Evolutionary conservation across 352 stramenopile genomes (phyloP).

Genomic region (Albugo laibachii): DNA sequence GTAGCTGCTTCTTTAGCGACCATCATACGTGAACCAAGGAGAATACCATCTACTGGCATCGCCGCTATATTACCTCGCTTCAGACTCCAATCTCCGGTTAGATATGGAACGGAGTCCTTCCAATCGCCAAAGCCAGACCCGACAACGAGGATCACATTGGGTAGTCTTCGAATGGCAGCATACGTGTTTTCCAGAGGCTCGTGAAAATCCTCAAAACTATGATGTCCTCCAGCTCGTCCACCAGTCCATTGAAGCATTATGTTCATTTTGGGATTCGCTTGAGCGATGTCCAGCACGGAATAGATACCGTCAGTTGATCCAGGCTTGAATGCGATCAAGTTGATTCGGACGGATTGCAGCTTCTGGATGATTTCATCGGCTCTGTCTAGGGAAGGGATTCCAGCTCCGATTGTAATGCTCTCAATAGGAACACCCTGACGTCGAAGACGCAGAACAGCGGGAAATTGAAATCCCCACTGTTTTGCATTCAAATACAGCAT

Average conservation of each 20-base stretch:
- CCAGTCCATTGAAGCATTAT: conserved; percentile 81
- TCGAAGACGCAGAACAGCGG: conserved; percentile 66
- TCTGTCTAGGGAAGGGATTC: conserved; percentile 62
- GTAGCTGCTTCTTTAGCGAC: conserved; percentile 77
- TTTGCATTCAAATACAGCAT: conserved; percentile 82
- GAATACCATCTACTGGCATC: conserved; percentile 69
- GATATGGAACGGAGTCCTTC: conserved; percentile 53
- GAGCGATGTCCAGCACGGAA: conserved; percentile 56
- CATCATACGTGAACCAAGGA: conserved; percentile 71
- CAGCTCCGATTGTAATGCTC: conserved; percentile 73
- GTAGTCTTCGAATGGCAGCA: conserved; percentile 42
- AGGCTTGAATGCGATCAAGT: conserved; percentile 69
- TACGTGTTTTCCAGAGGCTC: conserved; percentile 49
- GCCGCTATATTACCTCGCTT: conserved; percentile 17
- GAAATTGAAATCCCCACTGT: conserved; percentile 81
- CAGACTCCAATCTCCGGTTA: conserved; percentile 71
- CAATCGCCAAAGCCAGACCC: conserved; percentile 78
- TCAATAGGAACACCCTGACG: conserved; percentile 65
- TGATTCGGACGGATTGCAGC: conserved; percentile 41
- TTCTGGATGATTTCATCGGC: conserved; percentile 62
- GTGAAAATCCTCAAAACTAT: conserved; percentile 82
- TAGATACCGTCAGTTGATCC: conserved; percentile 60
- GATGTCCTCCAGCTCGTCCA: conserved; percentile 63
- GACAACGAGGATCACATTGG: conserved; percentile 73
- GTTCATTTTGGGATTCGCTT: conserved; percentile 29